Evolutionary conservation across 805 yeast species (phyloP), one percentile per base, ranked within the genome.

Genomic region (Zygosaccharomyces gambellarensis): DNA sequence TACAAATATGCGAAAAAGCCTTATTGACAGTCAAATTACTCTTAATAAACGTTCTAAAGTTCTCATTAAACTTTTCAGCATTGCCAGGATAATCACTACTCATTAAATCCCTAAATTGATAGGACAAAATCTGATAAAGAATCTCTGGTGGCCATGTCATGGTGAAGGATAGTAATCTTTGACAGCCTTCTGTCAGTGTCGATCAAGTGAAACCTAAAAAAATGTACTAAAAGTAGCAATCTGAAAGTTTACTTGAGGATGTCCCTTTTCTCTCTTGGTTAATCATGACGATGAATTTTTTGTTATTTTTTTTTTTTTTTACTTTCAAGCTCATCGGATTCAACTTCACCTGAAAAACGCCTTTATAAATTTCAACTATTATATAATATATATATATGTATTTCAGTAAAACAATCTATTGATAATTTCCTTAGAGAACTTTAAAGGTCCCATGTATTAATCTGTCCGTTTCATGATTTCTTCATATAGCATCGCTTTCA

Each of bases 401-500:
- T 12, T 27, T 28, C 23, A 27, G 22, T 14, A 25, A 12, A 27
- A 30, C 21, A 44, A 32, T 44, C 28, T 42, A 9, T 12, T 12
- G 27, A 12, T 19, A 19, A 32, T 7, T 32, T 32, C 8, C 8
- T 17, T 14, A 32, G 19, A 17, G 21, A n/a, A n/a, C 9, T 14
- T 7, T 14, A 6, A 17, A 5, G 10, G 9, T 34, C 22, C 38
- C 19, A 12, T 42, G 7, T n/a, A 12, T 46, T 47, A 54, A 46
- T 59, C 63, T 21, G 71, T 55, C 0, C 74, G 73, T 32, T 64
- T 72, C 84, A 85, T 83, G 43, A 90, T 85, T 71, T 90, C 97
- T 45, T 85, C 87, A 57, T 80, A 87, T 49, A 90, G 73, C 78
- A 89, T 72, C 56, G 76, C 75, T 67, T 89, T 89, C 66, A 92